Conservation (phyloP, 2,329 filamentous ascomycete genomes). For the Trichoderma koningii region DNA sequence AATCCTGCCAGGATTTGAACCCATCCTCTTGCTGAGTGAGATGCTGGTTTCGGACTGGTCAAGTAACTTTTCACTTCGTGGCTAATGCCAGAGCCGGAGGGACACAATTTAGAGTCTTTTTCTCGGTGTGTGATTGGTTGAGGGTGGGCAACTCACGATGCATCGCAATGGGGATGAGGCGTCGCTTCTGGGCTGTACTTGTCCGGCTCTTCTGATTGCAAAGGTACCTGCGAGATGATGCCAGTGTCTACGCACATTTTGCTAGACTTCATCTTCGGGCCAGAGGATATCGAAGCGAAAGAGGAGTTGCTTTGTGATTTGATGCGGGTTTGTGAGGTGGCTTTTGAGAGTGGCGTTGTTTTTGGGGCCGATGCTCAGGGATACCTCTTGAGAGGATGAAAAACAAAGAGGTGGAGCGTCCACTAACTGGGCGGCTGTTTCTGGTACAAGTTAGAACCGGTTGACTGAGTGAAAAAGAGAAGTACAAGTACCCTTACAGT, state of each 20-base stretch:
- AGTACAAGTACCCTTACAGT: no score
- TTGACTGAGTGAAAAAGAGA: background rate
- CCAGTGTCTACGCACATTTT: background rate
- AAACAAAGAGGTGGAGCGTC: no score
- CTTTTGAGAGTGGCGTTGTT: background rate
- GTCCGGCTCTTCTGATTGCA: no score
- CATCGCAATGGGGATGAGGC: background rate
- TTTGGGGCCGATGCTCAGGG: background rate
- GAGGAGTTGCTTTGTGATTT: background rate
- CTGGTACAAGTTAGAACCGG: background rate
- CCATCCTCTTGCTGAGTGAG: background rate
- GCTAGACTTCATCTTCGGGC: background rate
- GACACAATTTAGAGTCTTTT: background rate
- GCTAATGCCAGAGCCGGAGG: background rate
- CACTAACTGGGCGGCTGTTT: no score
- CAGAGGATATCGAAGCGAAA: background rate
- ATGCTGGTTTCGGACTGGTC: constrained; percentile 5
- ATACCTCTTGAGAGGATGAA: no score
- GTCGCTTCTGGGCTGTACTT: background rate
- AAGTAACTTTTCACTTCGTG: background rate
- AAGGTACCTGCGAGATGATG: background rate
- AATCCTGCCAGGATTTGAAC: background rate
- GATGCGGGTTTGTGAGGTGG: background rate
- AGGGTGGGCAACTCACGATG: background rate
- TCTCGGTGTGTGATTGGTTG: constrained; percentile 9